Percentiles rank a stretch among this genome's conserved stretches.
These are phyloP conservation scores for Fusarium sp. DNA, from an alignment of 2,329 filamentous ascomycete genomes.

Conservation along the genomic window DNA sequence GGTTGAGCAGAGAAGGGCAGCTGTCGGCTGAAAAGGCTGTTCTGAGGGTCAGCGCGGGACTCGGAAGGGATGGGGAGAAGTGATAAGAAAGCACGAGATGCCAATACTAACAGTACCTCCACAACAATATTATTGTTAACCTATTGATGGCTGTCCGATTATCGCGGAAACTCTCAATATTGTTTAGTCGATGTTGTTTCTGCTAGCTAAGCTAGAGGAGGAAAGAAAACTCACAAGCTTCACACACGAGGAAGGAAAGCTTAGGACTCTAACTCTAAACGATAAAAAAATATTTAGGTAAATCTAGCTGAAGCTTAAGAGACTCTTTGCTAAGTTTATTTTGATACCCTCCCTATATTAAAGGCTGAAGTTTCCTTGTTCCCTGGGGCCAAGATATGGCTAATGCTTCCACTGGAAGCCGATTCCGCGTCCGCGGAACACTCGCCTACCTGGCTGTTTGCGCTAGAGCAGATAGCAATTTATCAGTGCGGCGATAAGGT, in stretches of 20 bases:
- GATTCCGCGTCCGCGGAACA: not conserved
- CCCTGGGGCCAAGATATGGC: not conserved
- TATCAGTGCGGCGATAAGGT: accelerated
- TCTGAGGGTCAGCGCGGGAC: not conserved
- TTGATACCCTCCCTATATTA: not conserved
- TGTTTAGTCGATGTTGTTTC: not conserved
- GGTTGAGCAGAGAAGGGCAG: not conserved
- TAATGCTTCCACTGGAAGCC: not conserved
- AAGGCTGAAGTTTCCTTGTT: not conserved
- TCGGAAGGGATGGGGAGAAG: not conserved
- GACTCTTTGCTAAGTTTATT: not conserved
- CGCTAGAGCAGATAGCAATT: not conserved
- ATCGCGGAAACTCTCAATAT: not conserved
- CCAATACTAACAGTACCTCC: no score
- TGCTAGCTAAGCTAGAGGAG: not conserved
- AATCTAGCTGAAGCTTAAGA: not conserved
- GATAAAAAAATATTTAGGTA: not conserved
- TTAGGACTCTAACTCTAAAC: not conserved
- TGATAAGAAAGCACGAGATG: not conserved
- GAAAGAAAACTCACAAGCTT: not conserved
- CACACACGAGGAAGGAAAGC: not conserved
- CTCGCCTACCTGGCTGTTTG: not conserved
- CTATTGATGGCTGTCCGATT: not conserved
- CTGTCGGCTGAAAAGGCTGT: conserved; percentile 8
- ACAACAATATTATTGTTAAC: not conserved